These are phyloP conservation scores for Aspergillus sparsus DNA, from an alignment of 495 filamentous ascomycete genomes.

Conservation along the genomic window DNA sequence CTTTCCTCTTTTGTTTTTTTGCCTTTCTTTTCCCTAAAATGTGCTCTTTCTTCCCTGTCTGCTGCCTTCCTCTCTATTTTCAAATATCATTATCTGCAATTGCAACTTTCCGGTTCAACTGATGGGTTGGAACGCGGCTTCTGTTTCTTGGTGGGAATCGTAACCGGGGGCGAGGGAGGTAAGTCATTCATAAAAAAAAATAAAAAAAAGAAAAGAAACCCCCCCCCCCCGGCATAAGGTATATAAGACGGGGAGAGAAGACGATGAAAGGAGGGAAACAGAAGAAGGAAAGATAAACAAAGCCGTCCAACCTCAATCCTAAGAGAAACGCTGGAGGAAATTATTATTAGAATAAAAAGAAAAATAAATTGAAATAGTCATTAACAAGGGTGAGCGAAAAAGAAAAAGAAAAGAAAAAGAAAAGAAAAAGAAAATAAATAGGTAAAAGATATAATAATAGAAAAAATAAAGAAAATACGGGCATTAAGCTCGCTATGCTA, in stretches of 20 bases:
- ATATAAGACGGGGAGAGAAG: not conserved
- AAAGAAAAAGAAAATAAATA: constrained; percentile 7
- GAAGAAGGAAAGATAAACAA: not conserved
- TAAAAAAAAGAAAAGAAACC: no score
- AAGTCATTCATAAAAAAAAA: constrained; percentile 10
- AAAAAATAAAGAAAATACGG: constrained; percentile 21
- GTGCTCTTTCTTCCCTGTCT: not conserved
- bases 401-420: constrained; percentile 15
- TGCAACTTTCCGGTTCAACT: not conserved
- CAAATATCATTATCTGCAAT: not conserved
- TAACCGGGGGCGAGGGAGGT: no score
- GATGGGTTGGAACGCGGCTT: not conserved
- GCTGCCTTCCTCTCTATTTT: not conserved
- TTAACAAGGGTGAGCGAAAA: constrained; percentile 2
- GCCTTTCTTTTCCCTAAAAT: not conserved
- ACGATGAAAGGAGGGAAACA: not conserved
- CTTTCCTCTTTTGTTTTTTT: not conserved
- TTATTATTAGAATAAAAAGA: constrained; percentile 2
- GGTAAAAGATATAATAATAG: constrained; percentile 15
- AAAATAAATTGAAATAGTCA: not conserved
- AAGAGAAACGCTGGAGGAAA: not conserved
- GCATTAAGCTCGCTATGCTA: constrained; percentile 34
- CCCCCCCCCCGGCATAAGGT: no score
- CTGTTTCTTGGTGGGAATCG: not conserved
- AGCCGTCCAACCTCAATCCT: constrained; percentile 7